Base-by-base conservation (phyloP, 2,329 filamentous ascomycete species). In the Xylaria sp. region DNA sequence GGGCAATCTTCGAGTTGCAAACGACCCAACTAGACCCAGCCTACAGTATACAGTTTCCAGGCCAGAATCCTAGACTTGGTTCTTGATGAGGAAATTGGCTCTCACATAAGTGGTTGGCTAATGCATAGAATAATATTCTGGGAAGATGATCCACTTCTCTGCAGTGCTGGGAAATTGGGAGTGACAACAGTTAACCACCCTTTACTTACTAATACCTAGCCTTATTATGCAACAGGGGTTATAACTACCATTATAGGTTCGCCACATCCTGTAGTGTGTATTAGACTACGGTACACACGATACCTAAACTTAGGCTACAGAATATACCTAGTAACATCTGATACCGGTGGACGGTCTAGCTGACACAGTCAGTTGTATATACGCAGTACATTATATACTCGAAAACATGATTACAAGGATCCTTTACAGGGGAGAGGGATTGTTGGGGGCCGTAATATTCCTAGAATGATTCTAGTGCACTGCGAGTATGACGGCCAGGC, bases 141-240 rank as follows among this genome's bases (percentile, higher is more conserved):
- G 27, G 7, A 51, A 36, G 9, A 39, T 31, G 65, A 22, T 57
- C 65, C 65, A 61, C 65, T 44, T 42, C 38, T 17, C 5, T 54
- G 27, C 63, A 50, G 44, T 51, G 22, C 31, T 50, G 42, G 9
- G 57, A 67, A 29, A 67, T 67, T 65, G 60, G 36, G 36, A 47
- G 42, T 33, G 31, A 22, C 15, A 31, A 27, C 29, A 44, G 56
- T 56, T 29, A 60, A 67, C 47, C 54, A 66, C 17, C 47, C 39
- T 56, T 25, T n/a, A 42, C 42, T 61, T 55, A 44, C 33, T 60
- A 50, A 54, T 45, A 44, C 50, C 60, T 64, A 60, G 61, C 53
- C 51, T 65, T 47, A 51, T 66, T 61, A 56, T 62, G 29, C 25
- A 47, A n/a, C 42, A 60, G 49, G 49, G 39, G 17, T 17, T 4